These are phyloP conservation scores for Ceratobasidium sp. DNA, from an alignment of 1,284 basidiomycete genomes.

Conservation along the genomic window DNA sequence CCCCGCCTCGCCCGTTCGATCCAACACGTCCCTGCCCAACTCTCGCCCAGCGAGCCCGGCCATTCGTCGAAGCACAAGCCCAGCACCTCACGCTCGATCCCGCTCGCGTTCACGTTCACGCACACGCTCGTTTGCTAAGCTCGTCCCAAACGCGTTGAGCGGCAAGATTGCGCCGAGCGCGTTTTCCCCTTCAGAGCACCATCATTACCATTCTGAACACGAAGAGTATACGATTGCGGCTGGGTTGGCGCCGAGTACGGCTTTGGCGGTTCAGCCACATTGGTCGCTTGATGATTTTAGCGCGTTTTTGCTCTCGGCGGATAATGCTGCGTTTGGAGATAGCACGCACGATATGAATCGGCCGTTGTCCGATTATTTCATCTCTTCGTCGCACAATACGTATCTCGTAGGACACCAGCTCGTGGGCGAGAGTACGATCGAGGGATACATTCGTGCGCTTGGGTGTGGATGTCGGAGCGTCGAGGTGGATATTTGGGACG, in stretches of 20 bases:
- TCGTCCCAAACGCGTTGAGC: conserved; percentile 16
- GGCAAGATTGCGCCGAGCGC: background rate
- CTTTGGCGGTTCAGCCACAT: conserved; percentile 48
- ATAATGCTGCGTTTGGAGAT: conserved; percentile 71
- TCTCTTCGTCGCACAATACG: conserved; percentile 97
- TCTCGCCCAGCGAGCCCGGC: conserved; percentile 34
- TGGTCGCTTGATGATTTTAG: conserved; percentile 73
- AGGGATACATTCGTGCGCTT: conserved; percentile 95
- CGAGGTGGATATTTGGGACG: conserved; percentile 98
- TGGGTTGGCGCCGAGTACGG: conserved; percentile 9
- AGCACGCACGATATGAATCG: conserved; percentile 79
- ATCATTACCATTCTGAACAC: background rate
- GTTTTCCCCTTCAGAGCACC: background rate
- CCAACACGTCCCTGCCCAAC: conserved; percentile 36
- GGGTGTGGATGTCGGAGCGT: conserved; percentile 93
- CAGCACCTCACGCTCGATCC: background rate
- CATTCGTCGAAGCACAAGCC: conserved; percentile 12
- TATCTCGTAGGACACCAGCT: conserved; percentile 97
- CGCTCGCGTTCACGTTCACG: conserved; percentile 30
- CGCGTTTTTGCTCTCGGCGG: conserved; percentile 78
- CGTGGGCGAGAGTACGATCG: conserved; percentile 92
- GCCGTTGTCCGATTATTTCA: conserved; percentile 89
- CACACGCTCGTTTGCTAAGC: conserved; percentile 19
- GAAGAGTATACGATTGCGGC: conserved; percentile 7
- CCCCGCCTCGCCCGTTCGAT: conserved; percentile 10